phyloP scores from a whole-genome alignment of 768 basidiomycete species.

The Guyanaporus albipodus region DNA sequence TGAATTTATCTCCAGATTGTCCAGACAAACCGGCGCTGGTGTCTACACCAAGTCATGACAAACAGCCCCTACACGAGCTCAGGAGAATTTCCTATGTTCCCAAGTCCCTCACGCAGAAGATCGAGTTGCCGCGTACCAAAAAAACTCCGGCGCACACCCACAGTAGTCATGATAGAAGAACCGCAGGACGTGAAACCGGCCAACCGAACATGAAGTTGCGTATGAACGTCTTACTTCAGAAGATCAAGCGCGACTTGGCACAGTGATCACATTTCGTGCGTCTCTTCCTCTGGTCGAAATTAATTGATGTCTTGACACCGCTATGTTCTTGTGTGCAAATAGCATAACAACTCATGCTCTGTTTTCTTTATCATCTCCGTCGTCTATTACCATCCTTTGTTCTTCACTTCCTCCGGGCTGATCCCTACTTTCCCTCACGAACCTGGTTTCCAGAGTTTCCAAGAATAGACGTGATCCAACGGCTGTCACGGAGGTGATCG shows the following conservation, averaged over 20 bases:
- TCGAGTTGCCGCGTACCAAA: slow-evolving; percentile 37
- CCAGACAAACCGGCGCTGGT: slow-evolving; percentile 2
- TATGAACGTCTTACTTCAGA: slow-evolving; percentile 83
- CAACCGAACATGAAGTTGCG: slow-evolving; percentile 82
- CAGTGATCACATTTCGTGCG: slow-evolving; percentile 24
- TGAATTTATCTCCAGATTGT: neutral
- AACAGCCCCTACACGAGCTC: slow-evolving; percentile 52
- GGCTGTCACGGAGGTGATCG: slow-evolving; percentile 63
- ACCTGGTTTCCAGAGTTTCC: slow-evolving; percentile 57
- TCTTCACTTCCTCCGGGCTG: slow-evolving; percentile 24
- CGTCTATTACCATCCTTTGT: slow-evolving; percentile 39
- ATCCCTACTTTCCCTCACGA: slow-evolving; percentile 48
- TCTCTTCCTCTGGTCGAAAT: neutral
- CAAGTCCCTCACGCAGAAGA: slow-evolving; percentile 52
- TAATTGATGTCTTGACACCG: neutral
- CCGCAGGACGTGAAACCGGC: slow-evolving; percentile 31
- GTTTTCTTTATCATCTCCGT: slow-evolving; percentile 50
- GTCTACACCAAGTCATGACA: slow-evolving; percentile 5
- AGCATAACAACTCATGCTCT: slow-evolving; percentile 37
- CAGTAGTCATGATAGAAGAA: slow-evolving; percentile 28
- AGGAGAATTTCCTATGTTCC: slow-evolving; percentile 60
- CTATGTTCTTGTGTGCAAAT: neutral
- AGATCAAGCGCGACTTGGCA: slow-evolving; percentile 64
- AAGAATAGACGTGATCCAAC: slow-evolving; percentile 44
- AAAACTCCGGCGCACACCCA: slow-evolving; percentile 9